Conservation (phyloP, 2,329 filamentous ascomycete genomes). For the Epichloe sibirici region DNA sequence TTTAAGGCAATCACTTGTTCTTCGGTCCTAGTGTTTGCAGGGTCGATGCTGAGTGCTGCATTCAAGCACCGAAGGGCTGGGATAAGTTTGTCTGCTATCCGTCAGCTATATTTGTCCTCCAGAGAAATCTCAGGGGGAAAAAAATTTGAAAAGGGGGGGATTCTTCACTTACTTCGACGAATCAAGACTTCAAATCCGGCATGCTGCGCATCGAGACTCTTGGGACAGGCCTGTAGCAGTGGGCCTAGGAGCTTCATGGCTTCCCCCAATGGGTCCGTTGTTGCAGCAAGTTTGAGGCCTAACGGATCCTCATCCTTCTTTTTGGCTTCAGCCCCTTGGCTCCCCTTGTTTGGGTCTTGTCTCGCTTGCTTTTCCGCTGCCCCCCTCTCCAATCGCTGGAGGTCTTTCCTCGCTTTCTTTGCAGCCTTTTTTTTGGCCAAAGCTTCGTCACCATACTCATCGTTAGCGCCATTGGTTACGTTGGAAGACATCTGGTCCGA, state of each 20-base stretch:
- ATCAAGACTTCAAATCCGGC: conserved; percentile 86
- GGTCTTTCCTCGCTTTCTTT: conserved; percentile 80
- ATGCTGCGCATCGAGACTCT: conserved; percentile 69
- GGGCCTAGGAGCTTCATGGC: conserved; percentile 78
- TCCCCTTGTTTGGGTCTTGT: conserved; percentile 71
- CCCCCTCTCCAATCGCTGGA: conserved; percentile 52
- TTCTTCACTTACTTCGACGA: conserved; percentile 54
- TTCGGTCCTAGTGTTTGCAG: conserved; percentile 59
- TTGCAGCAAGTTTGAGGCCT: conserved; percentile 68
- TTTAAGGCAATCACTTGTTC: conserved; percentile 63
- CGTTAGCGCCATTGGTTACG: conserved; percentile 45
- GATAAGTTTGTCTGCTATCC: conserved; percentile 61
- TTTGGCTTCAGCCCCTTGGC: conserved; percentile 54
- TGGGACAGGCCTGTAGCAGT: conserved; percentile 69
- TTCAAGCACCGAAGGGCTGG: conserved; percentile 79
- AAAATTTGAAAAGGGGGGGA: not conserved
- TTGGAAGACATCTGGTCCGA: conserved; percentile 61
- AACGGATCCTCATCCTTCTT: conserved; percentile 86
- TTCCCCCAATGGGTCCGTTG: conserved; percentile 70
- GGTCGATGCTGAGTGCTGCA: conserved; percentile 56
- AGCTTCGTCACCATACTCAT: conserved; percentile 40
- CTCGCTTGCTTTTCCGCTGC: conserved; percentile 68
- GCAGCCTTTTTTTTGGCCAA: conserved; percentile 73
- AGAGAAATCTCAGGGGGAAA: not conserved
- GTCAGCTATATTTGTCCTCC: conserved; percentile 1